Conservation (phyloP, 306 rosid genomes). For the Acmispon strigosus region DNA sequence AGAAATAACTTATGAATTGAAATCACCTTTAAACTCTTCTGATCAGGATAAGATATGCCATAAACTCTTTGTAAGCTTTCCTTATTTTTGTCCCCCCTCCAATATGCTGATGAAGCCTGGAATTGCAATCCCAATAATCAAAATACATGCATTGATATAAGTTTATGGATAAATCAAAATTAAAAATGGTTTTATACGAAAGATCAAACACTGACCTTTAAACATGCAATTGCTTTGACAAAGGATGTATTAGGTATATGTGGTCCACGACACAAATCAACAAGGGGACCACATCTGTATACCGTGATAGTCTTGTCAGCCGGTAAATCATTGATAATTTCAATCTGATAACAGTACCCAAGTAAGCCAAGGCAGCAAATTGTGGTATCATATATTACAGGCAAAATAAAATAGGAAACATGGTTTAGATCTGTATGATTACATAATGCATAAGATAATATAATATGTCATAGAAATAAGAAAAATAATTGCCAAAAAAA, state of each 20-base stretch:
- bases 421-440: not conserved
- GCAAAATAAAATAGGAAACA: slow-evolving; percentile 8
- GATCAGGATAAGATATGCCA: slow-evolving; percentile 96
- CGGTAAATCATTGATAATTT: slow-evolving; percentile 89
- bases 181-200: not conserved
- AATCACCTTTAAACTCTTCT: slow-evolving; percentile 78
- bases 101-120: slow-evolving; percentile 96
- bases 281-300: slow-evolving; percentile 91
- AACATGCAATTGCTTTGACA: slow-evolving; percentile 86
- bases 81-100: slow-evolving; percentile 90
- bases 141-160: not conserved
- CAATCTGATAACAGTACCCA: slow-evolving; percentile 50
- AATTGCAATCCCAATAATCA: slow-evolving; percentile 25
- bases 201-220: slow-evolving; percentile 51
- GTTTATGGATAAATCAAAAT: not conserved
- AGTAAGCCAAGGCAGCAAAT: not conserved
- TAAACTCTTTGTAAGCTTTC: slow-evolving; percentile 96
- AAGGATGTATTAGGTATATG: slow-evolving; percentile 96
- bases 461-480: not conserved
- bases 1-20: not conserved
- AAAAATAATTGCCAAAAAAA: not conserved
- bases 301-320: slow-evolving; percentile 92
- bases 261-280: slow-evolving; percentile 96
- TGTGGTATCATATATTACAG: not conserved
- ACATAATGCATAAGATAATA: not conserved